Base-by-base conservation (phyloP, 2,329 filamentous ascomycete genomes). In the Ascochyta lentis region DNA sequence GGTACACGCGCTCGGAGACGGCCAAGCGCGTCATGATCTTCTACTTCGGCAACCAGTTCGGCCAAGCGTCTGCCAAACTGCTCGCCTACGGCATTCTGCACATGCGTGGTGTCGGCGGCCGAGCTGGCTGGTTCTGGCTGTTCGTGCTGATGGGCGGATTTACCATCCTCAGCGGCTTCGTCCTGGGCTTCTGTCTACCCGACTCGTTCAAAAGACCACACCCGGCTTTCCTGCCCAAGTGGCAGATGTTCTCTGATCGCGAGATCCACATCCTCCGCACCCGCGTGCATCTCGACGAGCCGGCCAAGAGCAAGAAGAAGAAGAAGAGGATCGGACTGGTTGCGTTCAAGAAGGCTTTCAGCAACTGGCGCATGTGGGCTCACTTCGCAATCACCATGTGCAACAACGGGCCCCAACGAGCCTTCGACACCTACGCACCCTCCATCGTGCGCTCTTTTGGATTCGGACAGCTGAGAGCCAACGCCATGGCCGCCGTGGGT, bases 401-500 rank as follows among this genome's bases (percentile, higher is more conserved):
- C 69, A 83, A 82, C 69, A 77, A 83, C 61, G 70, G 81, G 12
- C 79, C 81, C 16, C 76, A 83, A 62, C 62, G 77, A 67, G 77
- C 78, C 1, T 78, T 83, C 38, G 77, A 82, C 49, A 81, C 83
- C 4, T 85, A 86, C 57, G 78, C 81, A 0, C 84, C 84, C 0
- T 79, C 79, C 6, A 80, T 86, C 42, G 81, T 86, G 53, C 78
- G 73, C 45, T 78, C 76, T 10, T 81, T 86, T 42, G 84, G 84
- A 0, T 86, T 83, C 58, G 70, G 67, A 4, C 65, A 70, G 0
- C 76, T 86, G 3, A 72, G 67, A 0, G 79, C 79, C 42, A 86
- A 86, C 54, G 84, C 84, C 0, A 70, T 86, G 60, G 79, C 83
- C 0, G 81, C 83, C 0, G 82, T 86, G 9, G 82, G 83, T 68